Percentiles rank a stretch among this genome's conserved stretches.
Conservation (phyloP, 371 early-diverging fungal species). For the Mortierella sp. region DNA sequence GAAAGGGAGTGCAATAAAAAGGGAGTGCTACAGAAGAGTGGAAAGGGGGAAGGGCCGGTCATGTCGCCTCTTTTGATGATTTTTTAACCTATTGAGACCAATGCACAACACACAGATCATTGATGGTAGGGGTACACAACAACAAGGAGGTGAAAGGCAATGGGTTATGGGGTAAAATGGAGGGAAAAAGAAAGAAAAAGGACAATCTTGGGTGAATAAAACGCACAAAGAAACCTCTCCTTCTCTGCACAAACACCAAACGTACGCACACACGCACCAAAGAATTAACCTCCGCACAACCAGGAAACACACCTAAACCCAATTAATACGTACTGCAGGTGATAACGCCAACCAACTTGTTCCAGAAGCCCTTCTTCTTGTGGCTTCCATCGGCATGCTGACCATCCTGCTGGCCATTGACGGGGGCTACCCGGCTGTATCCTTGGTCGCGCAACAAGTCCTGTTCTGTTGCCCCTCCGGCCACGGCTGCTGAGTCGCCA, state of each 20-base stretch:
- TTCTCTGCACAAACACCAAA: too few relatives aligned
- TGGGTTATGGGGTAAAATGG: not conserved
- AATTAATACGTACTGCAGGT: constrained; percentile 58
- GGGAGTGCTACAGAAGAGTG: not conserved
- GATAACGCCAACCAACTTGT: constrained; percentile 60
- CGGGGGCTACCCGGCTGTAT: constrained; percentile 47
- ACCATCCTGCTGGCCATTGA: constrained; percentile 36
- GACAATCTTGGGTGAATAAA: constrained; percentile 16
- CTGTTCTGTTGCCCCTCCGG: constrained; percentile 29
- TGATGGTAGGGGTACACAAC: not conserved
- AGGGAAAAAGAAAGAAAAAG: not conserved
- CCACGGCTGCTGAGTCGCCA: constrained; percentile 12
- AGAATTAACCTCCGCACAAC: too few relatives aligned
- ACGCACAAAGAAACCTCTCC: constrained; percentile 1
- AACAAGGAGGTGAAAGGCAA: not conserved
- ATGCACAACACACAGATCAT: not conserved
- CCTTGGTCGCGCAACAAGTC: constrained; percentile 53
- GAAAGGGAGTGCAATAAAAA: too few relatives aligned
- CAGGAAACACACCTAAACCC: not conserved
- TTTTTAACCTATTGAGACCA: not conserved
- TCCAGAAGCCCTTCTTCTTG: constrained; percentile 60
- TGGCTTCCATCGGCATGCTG: constrained; percentile 53
- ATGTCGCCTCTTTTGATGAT: too few relatives aligned
- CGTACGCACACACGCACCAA: too few relatives aligned
- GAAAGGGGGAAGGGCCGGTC: not conserved